Percentiles rank a stretch among this genome's conserved stretches.
phyloP scores from a whole-genome alignment of 257 asterid genomes.

The Anisodus acutangulus region DNA sequence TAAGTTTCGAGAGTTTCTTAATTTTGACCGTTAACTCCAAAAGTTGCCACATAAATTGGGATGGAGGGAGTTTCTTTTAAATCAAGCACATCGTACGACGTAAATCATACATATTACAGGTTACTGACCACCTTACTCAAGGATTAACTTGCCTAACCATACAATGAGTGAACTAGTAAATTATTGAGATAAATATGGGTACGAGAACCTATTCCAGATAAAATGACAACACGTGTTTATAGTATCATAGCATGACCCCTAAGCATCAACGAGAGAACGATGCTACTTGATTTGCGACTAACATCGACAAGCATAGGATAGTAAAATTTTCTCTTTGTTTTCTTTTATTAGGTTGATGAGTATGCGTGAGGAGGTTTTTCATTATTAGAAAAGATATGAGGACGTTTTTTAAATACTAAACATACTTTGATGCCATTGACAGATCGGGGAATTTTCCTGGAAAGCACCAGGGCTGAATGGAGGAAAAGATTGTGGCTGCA shows the following conservation, averaged over 20 bases:
- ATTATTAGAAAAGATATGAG: neutral
- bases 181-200: neutral
- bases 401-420: neutral
- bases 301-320: neutral
- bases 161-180: neutral
- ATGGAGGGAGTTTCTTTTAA: neutral
- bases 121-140: neutral
- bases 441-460: slow-evolving; percentile 92
- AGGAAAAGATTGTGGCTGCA: slow-evolving; percentile 96
- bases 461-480: slow-evolving; percentile 94
- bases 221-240: neutral
- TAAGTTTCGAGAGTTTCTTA: too few species aligned
- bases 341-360: slow-evolving; percentile 3
- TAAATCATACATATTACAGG: neutral
- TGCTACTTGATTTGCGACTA: neutral
- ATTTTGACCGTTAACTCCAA: too few species aligned
- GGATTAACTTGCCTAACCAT: slow-evolving; percentile 1
- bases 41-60: too few species aligned
- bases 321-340: neutral
- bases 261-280: neutral
- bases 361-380: neutral
- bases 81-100: neutral
- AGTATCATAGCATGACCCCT: neutral
- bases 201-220: neutral
- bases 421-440: slow-evolving; percentile 73